Conservation (phyloP, 1,139 yeast genomes). For the Sugiyamaella novakii region DNA sequence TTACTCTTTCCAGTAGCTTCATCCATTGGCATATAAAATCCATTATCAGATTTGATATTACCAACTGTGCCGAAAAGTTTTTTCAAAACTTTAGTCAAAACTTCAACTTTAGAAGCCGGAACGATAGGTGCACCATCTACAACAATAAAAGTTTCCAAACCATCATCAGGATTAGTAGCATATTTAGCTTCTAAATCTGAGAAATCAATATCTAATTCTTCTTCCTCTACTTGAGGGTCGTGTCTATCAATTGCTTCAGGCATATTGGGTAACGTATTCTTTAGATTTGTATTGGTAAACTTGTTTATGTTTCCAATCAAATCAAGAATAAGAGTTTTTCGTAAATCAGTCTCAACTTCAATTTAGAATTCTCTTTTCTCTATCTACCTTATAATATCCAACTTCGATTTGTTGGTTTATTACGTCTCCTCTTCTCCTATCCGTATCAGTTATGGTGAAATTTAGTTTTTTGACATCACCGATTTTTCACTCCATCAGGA, state of each 20-base stretch:
- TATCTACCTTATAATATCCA: too few species aligned
- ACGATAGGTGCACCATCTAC: slow-evolving; percentile 97
- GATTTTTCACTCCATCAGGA: slow-evolving; percentile 15
- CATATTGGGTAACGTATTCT: slow-evolving; percentile 2
- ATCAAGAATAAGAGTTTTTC: not conserved
- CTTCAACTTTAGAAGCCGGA: slow-evolving; percentile 84
- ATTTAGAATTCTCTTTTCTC: not conserved
- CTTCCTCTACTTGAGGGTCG: slow-evolving; percentile 2
- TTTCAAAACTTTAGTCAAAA: slow-evolving; percentile 79
- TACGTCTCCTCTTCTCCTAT: not conserved
- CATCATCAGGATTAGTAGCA: slow-evolving; percentile 59
- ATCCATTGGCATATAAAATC: slow-evolving; percentile 74
- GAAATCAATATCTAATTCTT: slow-evolving; percentile 68
- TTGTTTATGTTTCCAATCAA: not conserved
- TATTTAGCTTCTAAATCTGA: slow-evolving; percentile 82
- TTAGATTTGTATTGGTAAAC: not conserved
- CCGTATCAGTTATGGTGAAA: slow-evolving; percentile 1
- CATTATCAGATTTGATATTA: slow-evolving; percentile 59
- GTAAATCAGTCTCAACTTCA: not conserved
- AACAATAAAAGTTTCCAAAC: slow-evolving; percentile 78
- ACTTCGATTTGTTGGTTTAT: too few species aligned
- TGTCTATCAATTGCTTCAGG: slow-evolving; percentile 14
- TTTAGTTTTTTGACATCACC: not conserved
- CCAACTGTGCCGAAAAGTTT: slow-evolving; percentile 79
- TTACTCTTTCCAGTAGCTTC: slow-evolving; percentile 77